Conservation (phyloP, 2,329 filamentous ascomycete species). For the Curvularia sp. region DNA sequence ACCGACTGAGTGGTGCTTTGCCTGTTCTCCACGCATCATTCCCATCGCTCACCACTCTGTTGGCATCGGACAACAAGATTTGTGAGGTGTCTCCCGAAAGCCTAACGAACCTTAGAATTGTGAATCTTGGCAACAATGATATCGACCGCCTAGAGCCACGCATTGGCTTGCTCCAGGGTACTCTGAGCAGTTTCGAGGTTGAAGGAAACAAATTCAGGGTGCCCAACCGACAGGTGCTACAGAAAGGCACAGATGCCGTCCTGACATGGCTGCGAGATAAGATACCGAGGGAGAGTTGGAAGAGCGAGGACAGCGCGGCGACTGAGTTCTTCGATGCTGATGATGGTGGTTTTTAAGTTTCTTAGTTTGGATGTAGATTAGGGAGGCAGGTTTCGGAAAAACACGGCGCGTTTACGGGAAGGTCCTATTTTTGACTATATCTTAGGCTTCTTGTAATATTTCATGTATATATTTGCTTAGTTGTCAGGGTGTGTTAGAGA, state of each 20-base stretch:
- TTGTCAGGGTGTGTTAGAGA: slow-evolving; percentile 1
- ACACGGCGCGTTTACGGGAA: not conserved
- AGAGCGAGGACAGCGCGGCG: slow-evolving; percentile 27
- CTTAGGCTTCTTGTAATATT: slow-evolving; percentile 16
- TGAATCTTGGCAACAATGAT: slow-evolving; percentile 86
- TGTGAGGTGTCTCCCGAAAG: slow-evolving; percentile 74
- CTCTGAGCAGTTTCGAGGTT: slow-evolving; percentile 73
- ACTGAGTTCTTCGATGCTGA: slow-evolving; percentile 36
- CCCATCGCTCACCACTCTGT: slow-evolving; percentile 72
- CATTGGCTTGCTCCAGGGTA: slow-evolving; percentile 76
- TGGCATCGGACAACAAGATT: slow-evolving; percentile 82
- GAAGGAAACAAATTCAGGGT: slow-evolving; percentile 87
- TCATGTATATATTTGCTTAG: slow-evolving; percentile 14
- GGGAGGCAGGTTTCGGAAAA: not conserved
- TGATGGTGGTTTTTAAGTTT: slow-evolving; percentile 22
- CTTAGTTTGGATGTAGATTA: not conserved
- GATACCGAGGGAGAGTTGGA: slow-evolving; percentile 61
- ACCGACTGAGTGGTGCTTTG: slow-evolving; percentile 74
- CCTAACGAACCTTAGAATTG: slow-evolving; percentile 74
- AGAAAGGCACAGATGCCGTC: slow-evolving; percentile 85
- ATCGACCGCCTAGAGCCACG: slow-evolving; percentile 81
- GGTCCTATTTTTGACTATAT: not conserved
- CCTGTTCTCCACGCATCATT: slow-evolving; percentile 72
- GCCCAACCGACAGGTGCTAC: slow-evolving; percentile 81
- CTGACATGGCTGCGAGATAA: slow-evolving; percentile 81